Percentiles rank a stretch among this genome's conserved stretches.
Conservation (phyloP, 768 basidiomycete genomes). For the Lactarius hatsudake region DNA sequence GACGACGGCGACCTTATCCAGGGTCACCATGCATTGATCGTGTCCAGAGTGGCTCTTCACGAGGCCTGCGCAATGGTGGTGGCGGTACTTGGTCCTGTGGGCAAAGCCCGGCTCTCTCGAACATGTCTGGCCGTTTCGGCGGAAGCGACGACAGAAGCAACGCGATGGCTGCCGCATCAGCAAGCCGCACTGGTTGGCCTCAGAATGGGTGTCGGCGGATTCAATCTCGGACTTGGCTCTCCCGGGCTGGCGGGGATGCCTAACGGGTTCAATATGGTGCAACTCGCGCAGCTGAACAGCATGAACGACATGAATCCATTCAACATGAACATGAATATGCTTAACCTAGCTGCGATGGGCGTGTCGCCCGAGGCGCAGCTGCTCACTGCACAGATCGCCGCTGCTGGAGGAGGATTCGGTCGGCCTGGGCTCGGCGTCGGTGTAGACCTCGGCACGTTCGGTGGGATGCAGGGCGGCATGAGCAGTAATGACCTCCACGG, state of each 20-base stretch:
- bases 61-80: conserved; percentile 46
- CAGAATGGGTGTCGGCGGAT: conserved; percentile 45
- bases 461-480: conserved; percentile 30
- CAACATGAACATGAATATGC: conserved; percentile 64
- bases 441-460: conserved; percentile 30
- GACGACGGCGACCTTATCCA: conserved; percentile 51
- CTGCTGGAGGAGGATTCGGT: conserved; percentile 50
- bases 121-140: conserved; percentile 47
- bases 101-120: conserved; percentile 52
- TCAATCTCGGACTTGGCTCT: conserved; percentile 45
- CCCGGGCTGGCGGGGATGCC: conserved; percentile 28
- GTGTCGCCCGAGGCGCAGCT: conserved; percentile 80
- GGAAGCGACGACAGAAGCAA: conserved; percentile 43
- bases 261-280: conserved; percentile 33
- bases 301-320: conserved; percentile 56
- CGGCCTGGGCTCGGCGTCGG: conserved; percentile 42
- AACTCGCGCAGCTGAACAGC: conserved; percentile 43
- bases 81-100: conserved; percentile 51
- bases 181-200: conserved; percentile 38
- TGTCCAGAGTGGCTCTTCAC: background rate
- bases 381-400: conserved; percentile 83
- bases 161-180: conserved; percentile 20
- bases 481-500: conserved; percentile 33
- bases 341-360: conserved; percentile 68
- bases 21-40: conserved; percentile 66